phyloP scores from a whole-genome alignment of 306 rosid genomes.

The Ormosia emarginata region DNA sequence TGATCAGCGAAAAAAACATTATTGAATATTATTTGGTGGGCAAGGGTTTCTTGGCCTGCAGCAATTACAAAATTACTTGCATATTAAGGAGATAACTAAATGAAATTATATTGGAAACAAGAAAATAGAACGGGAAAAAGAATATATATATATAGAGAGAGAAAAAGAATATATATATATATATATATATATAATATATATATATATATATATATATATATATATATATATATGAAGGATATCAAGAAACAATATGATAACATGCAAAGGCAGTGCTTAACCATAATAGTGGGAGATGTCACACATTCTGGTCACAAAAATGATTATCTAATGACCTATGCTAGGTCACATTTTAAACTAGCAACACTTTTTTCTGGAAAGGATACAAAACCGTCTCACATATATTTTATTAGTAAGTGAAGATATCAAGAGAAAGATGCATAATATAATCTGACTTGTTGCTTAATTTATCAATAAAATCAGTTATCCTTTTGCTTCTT shows the following conservation, averaged over 20 bases:
- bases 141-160: not conserved
- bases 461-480: not conserved
- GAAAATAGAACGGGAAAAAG: not conserved
- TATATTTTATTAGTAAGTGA: not conserved
- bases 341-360: not conserved
- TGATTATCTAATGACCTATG: not conserved
- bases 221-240: not conserved
- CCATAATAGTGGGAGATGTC: not conserved
- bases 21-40: conserved; percentile 20
- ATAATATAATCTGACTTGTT: not conserved
- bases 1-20: conserved; percentile 16
- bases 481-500: not conserved
- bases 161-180: too few relatives aligned
- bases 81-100: not conserved
- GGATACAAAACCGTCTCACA: not conserved
- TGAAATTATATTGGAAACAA: not conserved
- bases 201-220: too few relatives aligned
- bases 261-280: not conserved
- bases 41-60: conserved; percentile 80
- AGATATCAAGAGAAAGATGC: not conserved
- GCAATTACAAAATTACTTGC: conserved; percentile 15
- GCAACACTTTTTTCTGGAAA: not conserved
- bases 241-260: not conserved
- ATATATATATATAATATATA: too few relatives aligned
- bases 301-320: not conserved